Evolutionary conservation across 2,329 filamentous ascomycete species (phyloP).

Genomic region (Monilinia polystroma): DNA sequence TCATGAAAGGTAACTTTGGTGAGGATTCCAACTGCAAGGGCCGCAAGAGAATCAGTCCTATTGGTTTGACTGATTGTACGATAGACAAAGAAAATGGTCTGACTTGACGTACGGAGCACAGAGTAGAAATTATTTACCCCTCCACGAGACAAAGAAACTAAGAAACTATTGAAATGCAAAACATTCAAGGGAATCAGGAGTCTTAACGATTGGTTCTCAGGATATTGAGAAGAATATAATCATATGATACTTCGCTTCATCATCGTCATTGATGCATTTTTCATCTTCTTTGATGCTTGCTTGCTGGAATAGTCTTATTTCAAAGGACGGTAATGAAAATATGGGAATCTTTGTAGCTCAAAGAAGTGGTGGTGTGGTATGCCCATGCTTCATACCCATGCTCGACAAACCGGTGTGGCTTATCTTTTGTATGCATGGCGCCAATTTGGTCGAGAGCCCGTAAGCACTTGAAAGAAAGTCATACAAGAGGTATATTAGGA

Average conservation of each 20-base stretch:
- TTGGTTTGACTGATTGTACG: background rate
- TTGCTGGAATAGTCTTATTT: constrained; percentile 4
- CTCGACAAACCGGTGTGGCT: constrained; percentile 15
- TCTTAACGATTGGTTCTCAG: constrained; percentile 10
- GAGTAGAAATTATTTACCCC: background rate
- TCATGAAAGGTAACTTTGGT: background rate
- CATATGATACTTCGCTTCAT: background rate
- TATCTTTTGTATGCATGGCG: constrained; percentile 10
- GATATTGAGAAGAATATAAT: background rate
- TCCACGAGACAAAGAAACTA: background rate
- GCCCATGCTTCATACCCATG: background rate
- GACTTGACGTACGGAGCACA: background rate
- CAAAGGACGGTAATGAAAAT: constrained; percentile 1
- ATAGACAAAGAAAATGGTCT: constrained; percentile 7
- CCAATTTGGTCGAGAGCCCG: constrained; percentile 4
- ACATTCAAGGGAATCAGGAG: background rate
- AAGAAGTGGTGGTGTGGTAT: background rate
- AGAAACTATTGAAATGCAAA: background rate
- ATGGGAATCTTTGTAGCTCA: constrained; percentile 5
- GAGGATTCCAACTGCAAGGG: background rate
- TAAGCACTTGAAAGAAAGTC: constrained; percentile 9
- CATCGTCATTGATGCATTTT: constrained; percentile 5
- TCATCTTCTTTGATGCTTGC: background rate
- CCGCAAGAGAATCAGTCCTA: background rate
- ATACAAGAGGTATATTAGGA: background rate